Conservation (phyloP, 2,329 filamentous ascomycete genomes). For the Pseudodiploospora longispora region DNA sequence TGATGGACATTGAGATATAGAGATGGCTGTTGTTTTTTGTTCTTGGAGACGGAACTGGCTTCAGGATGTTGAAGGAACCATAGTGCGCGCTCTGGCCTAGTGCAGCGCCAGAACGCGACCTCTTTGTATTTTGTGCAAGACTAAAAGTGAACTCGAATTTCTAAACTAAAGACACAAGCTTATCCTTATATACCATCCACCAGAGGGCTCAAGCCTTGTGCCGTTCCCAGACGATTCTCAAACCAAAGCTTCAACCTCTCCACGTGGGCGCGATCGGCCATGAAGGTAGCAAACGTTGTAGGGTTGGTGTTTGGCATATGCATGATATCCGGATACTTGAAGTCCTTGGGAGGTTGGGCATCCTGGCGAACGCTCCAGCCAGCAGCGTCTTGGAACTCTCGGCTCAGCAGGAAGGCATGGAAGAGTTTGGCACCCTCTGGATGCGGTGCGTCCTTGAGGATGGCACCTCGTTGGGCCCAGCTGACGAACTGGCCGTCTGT, state of each 20-base stretch:
- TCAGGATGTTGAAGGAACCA: too few species aligned
- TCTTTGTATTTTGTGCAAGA: too few species aligned
- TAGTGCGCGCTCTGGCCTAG: too few species aligned
- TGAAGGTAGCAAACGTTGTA: conserved; percentile 30
- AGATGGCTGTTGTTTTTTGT: too few species aligned
- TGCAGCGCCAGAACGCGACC: too few species aligned
- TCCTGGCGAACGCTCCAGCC: conserved; percentile 30
- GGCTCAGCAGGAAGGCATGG: conserved; percentile 36
- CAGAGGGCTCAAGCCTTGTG: conserved; percentile 33
- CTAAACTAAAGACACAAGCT: not conserved
- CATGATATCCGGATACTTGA: conserved; percentile 17
- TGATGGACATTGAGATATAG: too few species aligned
- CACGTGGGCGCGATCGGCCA: conserved; percentile 31
- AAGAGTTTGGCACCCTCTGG: conserved; percentile 44
- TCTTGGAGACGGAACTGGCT: too few species aligned
- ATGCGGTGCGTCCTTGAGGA: conserved; percentile 39
- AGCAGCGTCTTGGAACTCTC: conserved; percentile 26
- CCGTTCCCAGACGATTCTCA: conserved; percentile 32
- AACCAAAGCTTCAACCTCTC: conserved; percentile 35
- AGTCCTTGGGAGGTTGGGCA: conserved; percentile 19
- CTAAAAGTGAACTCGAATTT: too few species aligned
- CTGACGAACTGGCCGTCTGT: conserved; percentile 33
- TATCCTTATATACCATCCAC: conserved; percentile 15
- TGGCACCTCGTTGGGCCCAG: conserved; percentile 42
- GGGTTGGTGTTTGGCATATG: conserved; percentile 26